Base-by-base conservation (phyloP, 306 rosid species). In the Prunus mume region DNA sequence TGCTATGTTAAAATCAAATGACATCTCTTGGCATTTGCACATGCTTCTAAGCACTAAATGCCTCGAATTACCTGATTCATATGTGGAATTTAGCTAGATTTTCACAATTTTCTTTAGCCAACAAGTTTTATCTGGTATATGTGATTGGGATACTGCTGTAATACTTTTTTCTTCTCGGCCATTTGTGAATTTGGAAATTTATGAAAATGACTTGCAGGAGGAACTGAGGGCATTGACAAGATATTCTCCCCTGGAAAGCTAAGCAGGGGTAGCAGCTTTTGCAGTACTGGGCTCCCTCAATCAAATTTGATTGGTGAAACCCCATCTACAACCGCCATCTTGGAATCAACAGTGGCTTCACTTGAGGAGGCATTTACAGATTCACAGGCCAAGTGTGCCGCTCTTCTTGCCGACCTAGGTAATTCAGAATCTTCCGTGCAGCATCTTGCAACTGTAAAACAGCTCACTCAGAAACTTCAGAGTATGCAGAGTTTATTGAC, bases 141-240 rank as follows among this genome's bases (percentile, higher is more conserved):
- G 28, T 72, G 12, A 30, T 52, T 49, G 43, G 45, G 45, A 13
- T 49, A 49, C 28, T 22, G 14, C 24, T 69, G 60, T n/a, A 27
- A 6, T 15, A 2, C 2, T 17, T 18, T 25, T 49, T 20, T 69
- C 50, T 9, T 2, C 9, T 6, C 15, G 28, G 68, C 71, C 74
- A 50, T 57, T 49, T 32, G 77, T 75, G 79, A 47, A 30, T 63
- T 64, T 34, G 28, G 68, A 58, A 5, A 45, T 5, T 24, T 72
- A 8, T 2, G 67, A 57, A 65, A 70, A 73, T 69, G 63, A 78
- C 69, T 73, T 81, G 87, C 95, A 94, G 98, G 98, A 91, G 98
- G 98, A 83, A 94, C 88, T 46, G 98, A 87, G 68, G 97, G 98
- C 76, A 84, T 94, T 57, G 92, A 91, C 84, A 94, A 86, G 82